A percentile compares a stretch with the other conserved stretches of the same genome.
Evolutionary conservation across 805 yeast species (phyloP).

Genomic region (Komagataella mondaviorum): DNA sequence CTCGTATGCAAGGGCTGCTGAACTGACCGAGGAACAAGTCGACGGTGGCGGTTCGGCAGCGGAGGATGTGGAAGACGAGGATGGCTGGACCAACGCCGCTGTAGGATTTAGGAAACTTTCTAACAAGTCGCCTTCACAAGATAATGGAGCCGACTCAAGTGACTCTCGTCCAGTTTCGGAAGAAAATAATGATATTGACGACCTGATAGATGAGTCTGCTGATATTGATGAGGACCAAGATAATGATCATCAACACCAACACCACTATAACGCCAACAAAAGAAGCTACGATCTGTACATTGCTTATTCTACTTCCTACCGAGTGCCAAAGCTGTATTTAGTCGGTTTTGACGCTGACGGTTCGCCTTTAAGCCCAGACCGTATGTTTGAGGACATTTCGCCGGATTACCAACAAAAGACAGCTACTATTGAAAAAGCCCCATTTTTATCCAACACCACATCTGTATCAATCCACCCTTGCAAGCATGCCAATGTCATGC

Average conservation of each 20-base stretch:
- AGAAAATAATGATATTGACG: slow-evolving; percentile 26
- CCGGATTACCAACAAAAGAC: slow-evolving; percentile 91
- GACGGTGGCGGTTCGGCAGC: slow-evolving; percentile 14
- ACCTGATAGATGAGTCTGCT: slow-evolving; percentile 19
- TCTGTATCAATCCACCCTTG: slow-evolving; percentile 93
- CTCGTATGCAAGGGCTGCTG: slow-evolving; percentile 57
- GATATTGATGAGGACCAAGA: slow-evolving; percentile 29
- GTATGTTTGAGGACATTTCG: slow-evolving; percentile 92
- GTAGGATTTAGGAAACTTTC: slow-evolving; percentile 15
- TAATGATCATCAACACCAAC: slow-evolving; percentile 16
- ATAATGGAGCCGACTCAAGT: slow-evolving; percentile 5
- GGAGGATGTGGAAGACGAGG: slow-evolving; percentile 20
- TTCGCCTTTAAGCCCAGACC: slow-evolving; percentile 69
- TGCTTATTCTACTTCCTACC: slow-evolving; percentile 84
- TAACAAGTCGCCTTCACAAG: slow-evolving; percentile 1
- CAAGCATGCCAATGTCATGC: slow-evolving; percentile 91
- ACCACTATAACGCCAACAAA: slow-evolving; percentile 19
- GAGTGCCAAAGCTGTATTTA: slow-evolving; percentile 90
- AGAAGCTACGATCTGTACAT: slow-evolving; percentile 83
- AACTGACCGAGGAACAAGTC: slow-evolving; percentile 26
- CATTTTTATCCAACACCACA: slow-evolving; percentile 64
- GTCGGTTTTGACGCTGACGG: slow-evolving; percentile 82
- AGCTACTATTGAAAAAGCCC: slow-evolving; percentile 89
- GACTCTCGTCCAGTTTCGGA: slow-evolving; percentile 21
- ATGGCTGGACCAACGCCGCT: slow-evolving; percentile 39